Conservation (phyloP, 2,329 filamentous ascomycete genomes). For the Bipolaris oryzae region DNA sequence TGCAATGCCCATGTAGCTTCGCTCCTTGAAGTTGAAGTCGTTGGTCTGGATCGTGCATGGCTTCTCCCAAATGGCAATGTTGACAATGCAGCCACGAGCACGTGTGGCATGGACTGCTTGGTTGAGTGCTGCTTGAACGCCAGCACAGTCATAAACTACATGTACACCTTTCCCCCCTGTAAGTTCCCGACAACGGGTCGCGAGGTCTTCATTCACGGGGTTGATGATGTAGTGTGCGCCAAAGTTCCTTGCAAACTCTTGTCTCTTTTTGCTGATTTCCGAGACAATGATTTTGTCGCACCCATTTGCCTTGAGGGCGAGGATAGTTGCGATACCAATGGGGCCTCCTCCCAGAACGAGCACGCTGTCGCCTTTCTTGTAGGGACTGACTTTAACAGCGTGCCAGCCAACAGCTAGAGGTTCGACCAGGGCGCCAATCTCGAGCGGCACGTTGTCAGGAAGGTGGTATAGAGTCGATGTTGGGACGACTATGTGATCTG, state of each 20-base stretch:
- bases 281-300: conserved; percentile 58
- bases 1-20: conserved; percentile 59
- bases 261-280: conserved; percentile 56
- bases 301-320: conserved; percentile 40
- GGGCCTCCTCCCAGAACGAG: conserved; percentile 61
- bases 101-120: conserved; percentile 57
- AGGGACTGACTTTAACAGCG: conserved; percentile 58
- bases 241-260: conserved; percentile 58
- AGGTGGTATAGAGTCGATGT: conserved; percentile 54
- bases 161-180: conserved; percentile 56
- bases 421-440: conserved; percentile 60
- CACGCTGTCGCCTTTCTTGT: conserved; percentile 54
- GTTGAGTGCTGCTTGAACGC: conserved; percentile 59
- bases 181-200: conserved; percentile 51
- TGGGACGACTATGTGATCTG: conserved; percentile 59
- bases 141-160: conserved; percentile 60
- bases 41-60: conserved; percentile 57
- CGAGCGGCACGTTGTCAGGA: conserved; percentile 59
- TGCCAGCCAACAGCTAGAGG: conserved; percentile 63
- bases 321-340: conserved; percentile 54
- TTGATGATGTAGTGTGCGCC: conserved; percentile 60
- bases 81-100: conserved; percentile 59
- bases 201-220: conserved; percentile 57
- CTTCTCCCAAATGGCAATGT: conserved; percentile 64
- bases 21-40: conserved; percentile 59